These are phyloP conservation scores for Rhizophora apiculata DNA, from an alignment of 345 rosid species.

Conservation along the genomic window DNA sequence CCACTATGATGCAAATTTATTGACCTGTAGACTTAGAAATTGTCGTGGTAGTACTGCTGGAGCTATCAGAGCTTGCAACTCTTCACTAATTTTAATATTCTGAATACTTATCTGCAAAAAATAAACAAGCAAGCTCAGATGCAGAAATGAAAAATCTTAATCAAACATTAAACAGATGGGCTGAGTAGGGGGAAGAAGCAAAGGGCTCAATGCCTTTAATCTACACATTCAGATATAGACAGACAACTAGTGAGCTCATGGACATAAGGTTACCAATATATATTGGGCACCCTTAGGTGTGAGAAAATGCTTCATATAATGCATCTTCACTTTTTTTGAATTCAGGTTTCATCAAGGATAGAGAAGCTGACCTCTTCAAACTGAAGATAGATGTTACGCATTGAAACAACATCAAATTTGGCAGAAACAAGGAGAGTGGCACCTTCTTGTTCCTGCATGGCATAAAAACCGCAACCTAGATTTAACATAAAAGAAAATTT, in stretches of 20 bases:
- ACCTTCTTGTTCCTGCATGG: slow-evolving; percentile 75
- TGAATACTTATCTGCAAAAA: slow-evolving; percentile 64
- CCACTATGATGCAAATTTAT: background rate
- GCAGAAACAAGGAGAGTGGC: slow-evolving; percentile 91
- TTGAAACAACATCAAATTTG: slow-evolving; percentile 65
- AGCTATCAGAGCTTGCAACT: slow-evolving; percentile 74
- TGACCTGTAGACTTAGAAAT: slow-evolving; percentile 73
- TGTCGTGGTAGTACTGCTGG: slow-evolving; percentile 86
- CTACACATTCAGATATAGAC: background rate
- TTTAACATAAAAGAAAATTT: background rate
- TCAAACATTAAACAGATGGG: background rate
- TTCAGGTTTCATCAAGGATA: slow-evolving; percentile 15
- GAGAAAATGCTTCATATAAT: slow-evolving; percentile 7
- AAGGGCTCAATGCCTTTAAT: slow-evolving; percentile 1
- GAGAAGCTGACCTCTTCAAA: slow-evolving; percentile 78
- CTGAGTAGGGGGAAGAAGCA: background rate
- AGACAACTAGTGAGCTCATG: background rate
- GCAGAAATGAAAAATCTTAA: background rate
- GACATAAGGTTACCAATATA: background rate
- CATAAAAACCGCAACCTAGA: background rate
- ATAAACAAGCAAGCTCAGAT: slow-evolving; percentile 2
- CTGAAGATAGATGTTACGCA: slow-evolving; percentile 73
- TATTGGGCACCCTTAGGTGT: background rate
- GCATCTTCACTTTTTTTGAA: slow-evolving; percentile 8
- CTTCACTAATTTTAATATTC: slow-evolving; percentile 69